Percentiles rank a stretch among this genome's conserved stretches.
Evolutionary conservation across 108 stramenopile genomes (phyloP).

Genomic region (Nitzschia sp.): DNA sequence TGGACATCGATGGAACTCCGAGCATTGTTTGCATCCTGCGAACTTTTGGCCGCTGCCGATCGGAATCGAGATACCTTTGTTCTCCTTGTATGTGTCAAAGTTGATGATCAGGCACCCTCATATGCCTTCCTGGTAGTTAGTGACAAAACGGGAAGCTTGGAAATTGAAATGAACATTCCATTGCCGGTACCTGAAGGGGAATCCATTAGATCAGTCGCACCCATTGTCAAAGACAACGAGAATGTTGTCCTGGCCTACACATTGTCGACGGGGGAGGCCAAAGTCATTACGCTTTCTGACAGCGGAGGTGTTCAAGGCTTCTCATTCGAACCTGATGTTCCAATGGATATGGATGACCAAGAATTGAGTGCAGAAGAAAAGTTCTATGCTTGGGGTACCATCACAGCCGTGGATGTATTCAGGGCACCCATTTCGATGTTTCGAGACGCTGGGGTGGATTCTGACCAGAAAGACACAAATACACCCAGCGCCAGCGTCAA

Average conservation of each 20-base stretch:
- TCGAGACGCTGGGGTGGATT: not conserved
- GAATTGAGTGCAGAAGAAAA: conserved; percentile 28
- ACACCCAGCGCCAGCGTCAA: too few relatives aligned
- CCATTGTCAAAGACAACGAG: conserved; percentile 7
- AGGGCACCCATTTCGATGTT: conserved; percentile 34
- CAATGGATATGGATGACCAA: conserved; percentile 39
- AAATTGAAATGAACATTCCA: conserved; percentile 11
- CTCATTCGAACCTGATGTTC: conserved; percentile 29
- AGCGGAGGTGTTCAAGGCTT: conserved; percentile 24
- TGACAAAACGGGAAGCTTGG: conserved; percentile 3
- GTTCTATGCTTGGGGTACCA: conserved; percentile 51
- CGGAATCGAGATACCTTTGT: conserved; percentile 15
- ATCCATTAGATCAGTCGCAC: conserved; percentile 19
- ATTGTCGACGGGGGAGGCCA: conserved; percentile 55
- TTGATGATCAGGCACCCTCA: conserved; percentile 15
- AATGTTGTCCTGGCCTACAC: conserved; percentile 54
- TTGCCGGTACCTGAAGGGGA: conserved; percentile 26
- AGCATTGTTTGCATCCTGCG: conserved; percentile 20
- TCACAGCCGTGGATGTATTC: conserved; percentile 62
- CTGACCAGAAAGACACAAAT: too few relatives aligned
- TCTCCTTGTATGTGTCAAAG: conserved; percentile 17
- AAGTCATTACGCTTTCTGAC: conserved; percentile 18
- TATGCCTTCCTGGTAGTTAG: conserved; percentile 23
- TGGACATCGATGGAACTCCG: conserved; percentile 31
- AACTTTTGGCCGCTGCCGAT: conserved; percentile 20